Conservation (phyloP, 1,284 basidiomycete genomes). For the Trametes pubescens region DNA sequence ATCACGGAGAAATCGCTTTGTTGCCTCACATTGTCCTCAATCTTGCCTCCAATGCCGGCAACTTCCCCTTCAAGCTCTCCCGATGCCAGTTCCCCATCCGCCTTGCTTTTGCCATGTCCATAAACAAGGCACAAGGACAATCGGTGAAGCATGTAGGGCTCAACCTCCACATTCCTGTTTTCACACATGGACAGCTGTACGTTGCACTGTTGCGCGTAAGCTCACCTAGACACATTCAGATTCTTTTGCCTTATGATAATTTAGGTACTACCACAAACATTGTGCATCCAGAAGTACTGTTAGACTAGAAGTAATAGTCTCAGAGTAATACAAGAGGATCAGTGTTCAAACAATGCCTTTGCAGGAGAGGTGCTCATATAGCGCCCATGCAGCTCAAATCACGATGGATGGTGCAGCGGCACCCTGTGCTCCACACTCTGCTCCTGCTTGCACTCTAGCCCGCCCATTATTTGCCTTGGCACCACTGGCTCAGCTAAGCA, state of each 20-base stretch:
- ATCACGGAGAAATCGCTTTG: neutral
- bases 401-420: too few species aligned
- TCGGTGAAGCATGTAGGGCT: slow-evolving; percentile 43
- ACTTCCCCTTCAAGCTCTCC: slow-evolving; percentile 31
- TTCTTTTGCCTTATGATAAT: neutral
- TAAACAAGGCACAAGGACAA: slow-evolving; percentile 52
- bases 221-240: neutral
- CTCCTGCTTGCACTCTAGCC: too few species aligned
- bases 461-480: too few species aligned
- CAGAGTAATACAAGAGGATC: neutral
- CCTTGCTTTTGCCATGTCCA: slow-evolving; percentile 48
- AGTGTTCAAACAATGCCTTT: too few species aligned
- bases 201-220: slow-evolving; percentile 43
- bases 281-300: neutral
- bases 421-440: too few species aligned
- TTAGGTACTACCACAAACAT: neutral
- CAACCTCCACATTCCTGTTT: slow-evolving; percentile 42
- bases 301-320: neutral
- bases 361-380: too few species aligned
- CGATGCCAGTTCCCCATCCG: slow-evolving; percentile 45
- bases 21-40: neutral
- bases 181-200: slow-evolving; percentile 48
- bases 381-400: too few species aligned
- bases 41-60: neutral
- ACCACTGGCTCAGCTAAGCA: too few species aligned